phyloP scores from a whole-genome alignment of 176 grass and related monocot genomes.

The Triticum timopheevii region DNA sequence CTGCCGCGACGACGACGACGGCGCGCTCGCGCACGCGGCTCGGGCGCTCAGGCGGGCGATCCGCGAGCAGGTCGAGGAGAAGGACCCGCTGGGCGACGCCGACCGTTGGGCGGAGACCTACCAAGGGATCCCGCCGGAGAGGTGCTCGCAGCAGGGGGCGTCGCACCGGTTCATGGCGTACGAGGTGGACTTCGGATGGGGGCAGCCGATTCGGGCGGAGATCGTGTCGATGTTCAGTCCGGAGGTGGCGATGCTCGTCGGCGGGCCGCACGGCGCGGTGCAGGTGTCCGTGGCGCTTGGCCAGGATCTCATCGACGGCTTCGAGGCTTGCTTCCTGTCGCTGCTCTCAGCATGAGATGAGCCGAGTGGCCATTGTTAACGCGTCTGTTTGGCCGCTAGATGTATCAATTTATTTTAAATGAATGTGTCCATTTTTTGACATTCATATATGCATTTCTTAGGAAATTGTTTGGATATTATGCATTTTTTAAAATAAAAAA shows the following conservation, averaged over 20 bases:
- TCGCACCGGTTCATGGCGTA: slow-evolving; percentile 51
- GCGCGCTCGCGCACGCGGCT: neutral
- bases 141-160: neutral
- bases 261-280: slow-evolving; percentile 30
- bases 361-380: too few relatives aligned
- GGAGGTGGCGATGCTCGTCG: slow-evolving; percentile 11
- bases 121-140: neutral
- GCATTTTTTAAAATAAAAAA: too few relatives aligned
- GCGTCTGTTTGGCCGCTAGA: too few relatives aligned
- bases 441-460: too few relatives aligned
- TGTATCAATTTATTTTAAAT: too few relatives aligned
- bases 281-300: slow-evolving; percentile 40
- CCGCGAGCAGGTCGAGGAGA: neutral
- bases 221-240: slow-evolving; percentile 6
- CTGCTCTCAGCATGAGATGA: too few relatives aligned
- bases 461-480: too few relatives aligned
- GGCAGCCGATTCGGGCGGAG: slow-evolving; percentile 44
- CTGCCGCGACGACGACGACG: neutral
- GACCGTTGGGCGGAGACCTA: neutral
- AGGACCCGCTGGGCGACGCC: neutral
- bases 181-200: slow-evolving; percentile 58
- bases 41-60: slow-evolving; percentile 1
- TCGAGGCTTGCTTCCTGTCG: slow-evolving; percentile 18
- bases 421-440: too few relatives aligned
- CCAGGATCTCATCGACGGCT: neutral